Percentiles rank a stretch among this genome's conserved stretches.
phyloP scores from a whole-genome alignment of 1,139 yeast genomes.

The Taphrina wiesneri region DNA sequence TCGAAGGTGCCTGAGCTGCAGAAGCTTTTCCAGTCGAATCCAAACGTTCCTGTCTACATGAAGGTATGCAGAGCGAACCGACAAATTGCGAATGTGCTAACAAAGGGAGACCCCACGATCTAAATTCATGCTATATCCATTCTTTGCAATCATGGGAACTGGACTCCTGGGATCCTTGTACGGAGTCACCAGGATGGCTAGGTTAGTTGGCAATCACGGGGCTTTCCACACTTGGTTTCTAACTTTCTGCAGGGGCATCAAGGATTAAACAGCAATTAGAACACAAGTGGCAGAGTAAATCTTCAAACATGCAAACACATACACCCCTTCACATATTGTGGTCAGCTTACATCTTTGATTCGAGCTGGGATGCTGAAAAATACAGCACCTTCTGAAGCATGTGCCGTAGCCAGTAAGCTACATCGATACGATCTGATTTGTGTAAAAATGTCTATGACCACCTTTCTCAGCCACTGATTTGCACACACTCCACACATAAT shows the following conservation, averaged over 20 bases:
- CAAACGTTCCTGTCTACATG: conserved; percentile 48
- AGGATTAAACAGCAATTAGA: background rate
- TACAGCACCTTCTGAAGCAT: no score
- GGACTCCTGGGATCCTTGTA: conserved; percentile 33
- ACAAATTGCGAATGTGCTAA: background rate
- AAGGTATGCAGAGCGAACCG: conserved; percentile 39
- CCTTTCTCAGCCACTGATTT: background rate
- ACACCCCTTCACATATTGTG: no score
- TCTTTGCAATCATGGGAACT: conserved; percentile 68
- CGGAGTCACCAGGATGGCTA: conserved; percentile 30
- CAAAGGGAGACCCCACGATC: conserved; percentile 54
- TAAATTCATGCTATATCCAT: conserved; percentile 80
- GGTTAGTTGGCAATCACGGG: background rate
- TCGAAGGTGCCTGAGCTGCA: conserved; percentile 46
- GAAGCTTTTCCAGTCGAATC: conserved; percentile 47
- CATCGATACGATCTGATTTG: no score
- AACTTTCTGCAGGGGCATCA: conserved; percentile 21
- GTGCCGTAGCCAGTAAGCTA: no score
- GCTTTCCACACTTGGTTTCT: background rate
- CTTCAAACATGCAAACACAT: no score
- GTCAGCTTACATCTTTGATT: no score
- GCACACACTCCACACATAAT: background rate
- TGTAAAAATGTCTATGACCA: background rate
- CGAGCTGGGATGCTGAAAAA: no score
- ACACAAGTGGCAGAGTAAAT: background rate